These are phyloP conservation scores for Monosporascus sp. DNA, from an alignment of 2,329 filamentous ascomycete species.

Conservation along the genomic window DNA sequence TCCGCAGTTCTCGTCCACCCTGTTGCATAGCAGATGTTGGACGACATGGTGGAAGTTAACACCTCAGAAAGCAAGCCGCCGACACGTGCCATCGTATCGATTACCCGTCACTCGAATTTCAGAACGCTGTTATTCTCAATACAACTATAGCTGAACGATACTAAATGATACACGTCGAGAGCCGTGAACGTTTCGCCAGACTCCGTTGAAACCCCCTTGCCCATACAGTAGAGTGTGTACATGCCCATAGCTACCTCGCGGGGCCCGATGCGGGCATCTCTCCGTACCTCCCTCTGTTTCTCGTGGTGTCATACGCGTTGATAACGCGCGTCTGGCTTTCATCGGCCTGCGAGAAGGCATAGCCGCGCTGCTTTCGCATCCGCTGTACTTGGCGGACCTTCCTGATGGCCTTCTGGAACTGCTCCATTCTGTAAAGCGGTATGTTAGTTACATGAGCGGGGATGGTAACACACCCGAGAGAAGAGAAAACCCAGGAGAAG, in stretches of 20 bases:
- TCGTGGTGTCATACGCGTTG: conserved; percentile 96
- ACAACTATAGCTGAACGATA: too few species aligned
- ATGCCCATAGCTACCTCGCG: conserved; percentile 14
- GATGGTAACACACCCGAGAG: not conserved
- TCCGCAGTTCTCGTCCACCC: too few species aligned
- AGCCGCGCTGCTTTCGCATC: conserved; percentile 98
- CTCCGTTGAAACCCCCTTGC: not conserved
- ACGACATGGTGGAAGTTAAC: too few species aligned
- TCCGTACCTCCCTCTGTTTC: conserved; percentile 83
- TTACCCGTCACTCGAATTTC: too few species aligned
- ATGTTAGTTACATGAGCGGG: conserved; percentile 18
- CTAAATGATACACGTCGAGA: too few species aligned
- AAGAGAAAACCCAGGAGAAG: not conserved
- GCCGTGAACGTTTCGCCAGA: not conserved
- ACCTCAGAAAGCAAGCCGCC: too few species aligned
- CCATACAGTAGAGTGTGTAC: not conserved
- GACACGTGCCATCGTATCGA: too few species aligned
- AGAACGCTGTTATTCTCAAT: too few species aligned
- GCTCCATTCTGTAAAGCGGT: conserved; percentile 74
- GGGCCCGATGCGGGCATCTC: conserved; percentile 65
- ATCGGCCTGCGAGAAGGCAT: conserved; percentile 96
- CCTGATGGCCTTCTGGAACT: conserved; percentile 98
- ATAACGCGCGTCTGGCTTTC: conserved; percentile 92
- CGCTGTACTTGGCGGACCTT: conserved; percentile 97
- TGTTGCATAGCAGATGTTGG: too few species aligned